Evolutionary conservation across 1,284 basidiomycete genomes (phyloP).

Genomic region (Ustilago bromivora): DNA sequence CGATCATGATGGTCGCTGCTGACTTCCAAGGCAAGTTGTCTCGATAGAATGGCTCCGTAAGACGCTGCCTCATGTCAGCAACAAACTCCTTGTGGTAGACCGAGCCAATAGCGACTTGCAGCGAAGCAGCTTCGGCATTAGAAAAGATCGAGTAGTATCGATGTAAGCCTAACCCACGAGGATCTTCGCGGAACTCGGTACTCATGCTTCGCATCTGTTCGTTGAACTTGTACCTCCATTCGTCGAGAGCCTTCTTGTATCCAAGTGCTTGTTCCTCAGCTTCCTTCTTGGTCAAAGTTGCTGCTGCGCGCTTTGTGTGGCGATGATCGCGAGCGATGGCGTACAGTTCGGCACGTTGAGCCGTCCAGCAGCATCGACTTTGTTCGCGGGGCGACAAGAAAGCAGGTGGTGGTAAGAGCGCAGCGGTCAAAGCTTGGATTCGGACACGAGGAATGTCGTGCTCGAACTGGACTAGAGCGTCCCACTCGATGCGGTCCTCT

Average conservation of each 20-base stretch:
- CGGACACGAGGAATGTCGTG: conserved; percentile 20
- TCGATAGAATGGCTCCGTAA: conserved; percentile 29
- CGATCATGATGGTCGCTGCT: conserved; percentile 32
- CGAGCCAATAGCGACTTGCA: conserved; percentile 37
- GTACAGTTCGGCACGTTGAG: conserved; percentile 44
- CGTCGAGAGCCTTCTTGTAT: conserved; percentile 44
- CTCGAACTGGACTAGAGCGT: conserved; percentile 41
- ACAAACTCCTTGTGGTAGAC: conserved; percentile 48
- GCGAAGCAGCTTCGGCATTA: conserved; percentile 36
- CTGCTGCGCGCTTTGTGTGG: conserved; percentile 36
- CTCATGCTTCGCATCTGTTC: conserved; percentile 52
- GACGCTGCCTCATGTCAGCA: conserved; percentile 38
- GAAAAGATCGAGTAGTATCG: conserved; percentile 48
- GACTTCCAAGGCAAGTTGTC: conserved; percentile 39
- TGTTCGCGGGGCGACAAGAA: conserved; percentile 46
- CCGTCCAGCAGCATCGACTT: conserved; percentile 49
- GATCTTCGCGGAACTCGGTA: conserved; percentile 34
- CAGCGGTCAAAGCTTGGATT: conserved; percentile 22
- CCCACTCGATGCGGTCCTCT: conserved; percentile 48
- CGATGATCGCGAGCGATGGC: conserved; percentile 36
- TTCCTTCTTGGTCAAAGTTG: conserved; percentile 34
- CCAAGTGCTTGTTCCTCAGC: conserved; percentile 34
- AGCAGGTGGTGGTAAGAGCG: conserved; percentile 28
- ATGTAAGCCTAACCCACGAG: conserved; percentile 41
- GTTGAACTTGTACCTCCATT: conserved; percentile 49